These are phyloP conservation scores for Fusarium clavum DNA, from an alignment of 2,329 filamentous ascomycete species.

Conservation along the genomic window DNA sequence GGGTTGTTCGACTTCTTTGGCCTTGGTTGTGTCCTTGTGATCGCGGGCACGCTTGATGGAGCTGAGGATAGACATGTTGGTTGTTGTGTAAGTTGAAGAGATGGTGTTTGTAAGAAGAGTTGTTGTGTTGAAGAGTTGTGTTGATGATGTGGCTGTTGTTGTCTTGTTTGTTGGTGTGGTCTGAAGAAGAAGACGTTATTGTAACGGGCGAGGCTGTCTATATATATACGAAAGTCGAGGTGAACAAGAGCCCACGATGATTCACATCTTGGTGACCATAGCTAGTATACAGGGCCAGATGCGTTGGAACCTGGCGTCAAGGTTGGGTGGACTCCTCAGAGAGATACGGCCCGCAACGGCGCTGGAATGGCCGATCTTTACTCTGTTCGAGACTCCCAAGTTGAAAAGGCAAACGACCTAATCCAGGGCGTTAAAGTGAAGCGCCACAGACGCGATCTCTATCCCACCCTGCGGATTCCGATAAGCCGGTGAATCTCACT, in stretches of 20 bases:
- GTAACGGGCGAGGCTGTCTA: constrained; percentile 10
- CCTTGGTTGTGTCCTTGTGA: constrained; percentile 66
- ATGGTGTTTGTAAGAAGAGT: not conserved
- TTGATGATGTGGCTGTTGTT: not conserved
- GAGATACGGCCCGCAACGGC: constrained; percentile 27
- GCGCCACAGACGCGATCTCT: constrained; percentile 24
- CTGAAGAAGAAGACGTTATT: constrained; percentile 4
- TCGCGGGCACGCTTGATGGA: constrained; percentile 64
- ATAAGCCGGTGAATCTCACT: not conserved
- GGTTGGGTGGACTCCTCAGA: constrained; percentile 7
- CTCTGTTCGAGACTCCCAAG: constrained; percentile 31
- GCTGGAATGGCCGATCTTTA: constrained; percentile 28
- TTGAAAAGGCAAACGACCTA: constrained; percentile 3
- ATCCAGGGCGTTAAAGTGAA: constrained; percentile 31
- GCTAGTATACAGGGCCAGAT: constrained; percentile 8
- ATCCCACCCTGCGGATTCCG: constrained; percentile 9
- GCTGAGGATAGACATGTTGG: constrained; percentile 67
- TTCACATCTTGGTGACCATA: not conserved
- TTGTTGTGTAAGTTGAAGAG: constrained; percentile 2
- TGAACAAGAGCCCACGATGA: not conserved
- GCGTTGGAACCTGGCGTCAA: constrained; percentile 32
- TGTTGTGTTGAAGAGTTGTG: not conserved
- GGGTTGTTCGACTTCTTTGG: constrained; percentile 60
- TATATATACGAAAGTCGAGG: constrained; percentile 23
- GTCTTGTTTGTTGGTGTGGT: constrained; percentile 7